phyloP scores from a whole-genome alignment of 805 yeast species.

The Metschnikowia proteae region DNA sequence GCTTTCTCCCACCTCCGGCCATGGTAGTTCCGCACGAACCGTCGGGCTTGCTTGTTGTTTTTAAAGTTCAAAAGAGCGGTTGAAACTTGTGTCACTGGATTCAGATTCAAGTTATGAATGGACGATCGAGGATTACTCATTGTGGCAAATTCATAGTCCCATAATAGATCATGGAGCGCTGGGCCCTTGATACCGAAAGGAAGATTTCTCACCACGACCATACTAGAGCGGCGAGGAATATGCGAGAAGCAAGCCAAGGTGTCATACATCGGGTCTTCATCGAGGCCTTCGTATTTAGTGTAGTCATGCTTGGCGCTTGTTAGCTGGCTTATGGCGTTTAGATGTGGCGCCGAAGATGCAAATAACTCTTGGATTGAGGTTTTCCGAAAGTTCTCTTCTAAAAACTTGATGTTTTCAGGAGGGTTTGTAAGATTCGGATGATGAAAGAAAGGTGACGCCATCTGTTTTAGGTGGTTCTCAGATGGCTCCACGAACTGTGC shows the following conservation, averaged over 20 bases:
- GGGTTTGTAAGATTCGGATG: slow-evolving; percentile 2
- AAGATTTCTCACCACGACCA: slow-evolving; percentile 42
- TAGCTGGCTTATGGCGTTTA: slow-evolving; percentile 4
- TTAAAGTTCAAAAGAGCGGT: slow-evolving; percentile 42
- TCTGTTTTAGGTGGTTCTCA: slow-evolving; percentile 21
- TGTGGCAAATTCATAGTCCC: slow-evolving; percentile 47
- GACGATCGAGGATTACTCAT: slow-evolving; percentile 18
- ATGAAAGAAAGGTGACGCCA: slow-evolving; percentile 30
- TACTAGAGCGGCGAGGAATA: slow-evolving; percentile 19
- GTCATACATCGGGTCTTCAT: slow-evolving; percentile 15
- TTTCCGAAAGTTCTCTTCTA: slow-evolving; percentile 7
- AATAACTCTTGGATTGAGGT: slow-evolving; percentile 6
- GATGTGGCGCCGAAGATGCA: slow-evolving; percentile 4
- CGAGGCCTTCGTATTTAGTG: slow-evolving; percentile 5
- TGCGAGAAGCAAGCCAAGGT: slow-evolving; percentile 20
- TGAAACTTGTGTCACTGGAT: slow-evolving; percentile 27
- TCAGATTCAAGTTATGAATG: slow-evolving; percentile 22
- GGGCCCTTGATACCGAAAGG: slow-evolving; percentile 42
- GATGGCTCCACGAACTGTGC: slow-evolving; percentile 42
- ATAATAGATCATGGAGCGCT: slow-evolving; percentile 38
- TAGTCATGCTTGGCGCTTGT: slow-evolving; percentile 5
- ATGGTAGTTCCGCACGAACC: slow-evolving; percentile 52
- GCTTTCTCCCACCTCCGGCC: slow-evolving; percentile 43
- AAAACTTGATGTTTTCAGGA: slow-evolving; percentile 2
- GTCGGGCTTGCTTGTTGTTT: slow-evolving; percentile 40